Conservation (phyloP, 2,329 filamentous ascomycete species). For the Corynespora cassiicola region DNA sequence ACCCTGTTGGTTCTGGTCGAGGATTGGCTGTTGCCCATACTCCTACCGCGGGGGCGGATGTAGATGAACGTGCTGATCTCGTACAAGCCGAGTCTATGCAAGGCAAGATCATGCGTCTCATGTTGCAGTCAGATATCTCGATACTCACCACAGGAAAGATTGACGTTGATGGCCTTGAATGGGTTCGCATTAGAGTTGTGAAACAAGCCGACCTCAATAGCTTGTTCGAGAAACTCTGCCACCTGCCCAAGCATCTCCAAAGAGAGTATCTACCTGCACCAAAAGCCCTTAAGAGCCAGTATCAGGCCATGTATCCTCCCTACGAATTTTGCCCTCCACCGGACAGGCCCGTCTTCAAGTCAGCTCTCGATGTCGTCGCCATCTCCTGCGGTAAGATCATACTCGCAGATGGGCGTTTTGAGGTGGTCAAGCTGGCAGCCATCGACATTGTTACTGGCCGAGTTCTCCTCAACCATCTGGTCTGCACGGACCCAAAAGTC, state of each 20-base stretch:
- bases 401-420: slow-evolving; percentile 23
- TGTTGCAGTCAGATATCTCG: slow-evolving; percentile 34
- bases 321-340: slow-evolving; percentile 31
- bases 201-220: slow-evolving; percentile 24
- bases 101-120: slow-evolving; percentile 30
- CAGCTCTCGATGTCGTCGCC: slow-evolving; percentile 26
- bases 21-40: background rate
- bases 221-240: slow-evolving; percentile 32
- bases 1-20: too few species aligned
- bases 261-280: slow-evolving; percentile 32
- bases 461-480: slow-evolving; percentile 38
- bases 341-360: slow-evolving; percentile 9
- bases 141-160: slow-evolving; percentile 35
- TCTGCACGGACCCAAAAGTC: slow-evolving; percentile 30
- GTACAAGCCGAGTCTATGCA: slow-evolving; percentile 32
- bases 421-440: slow-evolving; percentile 40
- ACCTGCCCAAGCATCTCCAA: slow-evolving; percentile 34
- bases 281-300: slow-evolving; percentile 30
- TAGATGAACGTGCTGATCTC: slow-evolving; percentile 26
- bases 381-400: slow-evolving; percentile 37
- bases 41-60: slow-evolving; percentile 1
- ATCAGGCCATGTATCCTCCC: slow-evolving; percentile 19
- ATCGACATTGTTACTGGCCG: slow-evolving; percentile 38
- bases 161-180: slow-evolving; percentile 26
- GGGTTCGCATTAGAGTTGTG: slow-evolving; percentile 29